Evolutionary conservation across 2,329 filamentous ascomycete species (phyloP), one percentile per base, ranked within the genome.

Genomic region (Stachybotrys chartarum): DNA sequence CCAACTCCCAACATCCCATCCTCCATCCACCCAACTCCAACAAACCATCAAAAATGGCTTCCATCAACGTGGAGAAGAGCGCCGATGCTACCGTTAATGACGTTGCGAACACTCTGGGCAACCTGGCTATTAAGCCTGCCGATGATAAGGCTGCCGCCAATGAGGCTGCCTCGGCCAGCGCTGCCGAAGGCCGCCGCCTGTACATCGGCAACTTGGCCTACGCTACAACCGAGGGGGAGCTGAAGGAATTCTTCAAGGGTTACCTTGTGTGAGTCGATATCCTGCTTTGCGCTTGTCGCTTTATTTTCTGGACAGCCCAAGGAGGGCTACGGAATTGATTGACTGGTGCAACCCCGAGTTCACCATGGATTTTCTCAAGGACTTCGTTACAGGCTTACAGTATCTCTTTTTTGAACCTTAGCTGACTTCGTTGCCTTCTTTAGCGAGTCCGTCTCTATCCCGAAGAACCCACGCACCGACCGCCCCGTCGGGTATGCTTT

Each of bases 141-240:
- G 78, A 80, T 64, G 78, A 80, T 70, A 81, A 80, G 81, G 69
- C 73, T 62, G 73, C 87, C 69, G 83, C 88, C 78, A 88, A 90
- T 73, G 91, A 96, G 76, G 91, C 92, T 75, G 91, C 94, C 72
- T 87, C 94, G 76, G 91, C 91, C 79, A 96, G 91, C 81, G 94
- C 94, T 77, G 92, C 93, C 78, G 94, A 99, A 84, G 93, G 94
- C 77, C 91, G 94, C 82, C 91, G 94, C 81, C 88, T 99, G 71
- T 99, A 99, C 82, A 97, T 99, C 82, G 94, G 94, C 83, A 99
- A 99, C 84, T 90, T 99, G 86, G 94, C 94, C 72, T 99, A 99
- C 78, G 92, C 93, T 87, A 97, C 94, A 87, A 96, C 91, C 77
- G 94, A 97, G 90, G 94, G 90, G 88, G 91, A 97, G 87, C 91